Conservation (phyloP, 2,329 filamentous ascomycete species). For the Xylogone sp. region DNA sequence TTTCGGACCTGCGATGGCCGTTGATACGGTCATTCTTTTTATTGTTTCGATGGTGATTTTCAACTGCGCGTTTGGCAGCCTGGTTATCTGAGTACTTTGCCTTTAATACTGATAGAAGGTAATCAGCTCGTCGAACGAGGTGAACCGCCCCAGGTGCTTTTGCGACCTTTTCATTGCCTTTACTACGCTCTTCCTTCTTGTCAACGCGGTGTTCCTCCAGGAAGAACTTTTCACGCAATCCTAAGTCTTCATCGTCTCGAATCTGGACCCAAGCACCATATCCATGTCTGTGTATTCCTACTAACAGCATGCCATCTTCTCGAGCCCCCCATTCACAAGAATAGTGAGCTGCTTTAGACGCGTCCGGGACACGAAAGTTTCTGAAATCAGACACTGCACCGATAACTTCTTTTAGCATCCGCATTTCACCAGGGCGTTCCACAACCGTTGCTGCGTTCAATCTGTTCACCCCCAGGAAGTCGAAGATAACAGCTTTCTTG, state of each 20-base stretch:
- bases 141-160: constrained; percentile 97
- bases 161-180: constrained; percentile 64
- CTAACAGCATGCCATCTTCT: constrained; percentile 94
- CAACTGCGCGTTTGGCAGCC: constrained; percentile 72
- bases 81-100: constrained; percentile 76
- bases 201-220: constrained; percentile 97
- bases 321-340: constrained; percentile 87
- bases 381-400: constrained; percentile 63
- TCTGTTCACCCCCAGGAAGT: constrained; percentile 89
- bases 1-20: constrained; percentile 57
- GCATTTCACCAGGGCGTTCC: constrained; percentile 85
- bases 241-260: constrained; percentile 83
- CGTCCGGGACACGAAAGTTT: constrained; percentile 83
- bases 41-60: constrained; percentile 93
- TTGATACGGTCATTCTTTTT: constrained; percentile 64
- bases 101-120: constrained; percentile 89
- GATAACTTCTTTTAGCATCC: constrained; percentile 73
- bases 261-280: constrained; percentile 96
- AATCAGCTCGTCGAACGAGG: constrained; percentile 89
- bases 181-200: constrained; percentile 88
- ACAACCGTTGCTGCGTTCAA: constrained; percentile 94
- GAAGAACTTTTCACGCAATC: constrained; percentile 87
- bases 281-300: constrained; percentile 89
- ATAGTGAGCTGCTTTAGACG: constrained; percentile 88
- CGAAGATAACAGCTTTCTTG: constrained; percentile 93